Evolutionary conservation across 768 basidiomycete genomes (phyloP), one percentile per base, ranked within the genome.

Genomic region (Auriscalpium vulgare): DNA sequence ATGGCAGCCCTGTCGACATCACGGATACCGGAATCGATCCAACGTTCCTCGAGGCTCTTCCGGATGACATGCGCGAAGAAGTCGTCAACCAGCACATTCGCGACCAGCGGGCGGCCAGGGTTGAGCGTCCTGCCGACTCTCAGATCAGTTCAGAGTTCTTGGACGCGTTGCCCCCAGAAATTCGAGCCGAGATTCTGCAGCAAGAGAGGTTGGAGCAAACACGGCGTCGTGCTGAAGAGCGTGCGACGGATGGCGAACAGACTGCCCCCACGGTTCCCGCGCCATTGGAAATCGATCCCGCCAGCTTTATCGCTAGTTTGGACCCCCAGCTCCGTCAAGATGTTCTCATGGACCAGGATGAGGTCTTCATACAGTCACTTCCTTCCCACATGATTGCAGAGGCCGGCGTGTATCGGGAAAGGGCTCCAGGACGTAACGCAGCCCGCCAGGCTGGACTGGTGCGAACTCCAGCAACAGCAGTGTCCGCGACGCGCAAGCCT

Each of bases 1-100:
- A 94, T 69, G 97, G 97, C 51, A 90, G 83, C 60, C 78, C 85
- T 8, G 91, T 98, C 29, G 97, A 99, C 67, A 99, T 99, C 67
- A 99, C 97, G 2, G 94, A 98, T 64, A 95, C 94, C 38, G 97
- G 97, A 5, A 97, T 99, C 66, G 97, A 99, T 68, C 92, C 95
- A 2, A 94, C 92, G 6, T 99, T 99, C 80, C 75, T 99, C 56
- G 94, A 97, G 72, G 97, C 97, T 23, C 74, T 99, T 9, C 97
- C 97, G 0, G 97, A 99, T 66, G 95, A 98, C 62, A 98, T 99
- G 88, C 84, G 97, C 51, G 95, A 97, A 67, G 97, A 99, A 67
- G 93, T 99, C 37, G 78, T 99, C 53, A 94, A 95, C 64, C 97
- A 99, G 66, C 95, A 99, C 66, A 85, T 97, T 62, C 86, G 94